Percentiles rank a stretch among this genome's conserved stretches.
These are phyloP conservation scores for Lipomyces kockii DNA, from an alignment of 805 yeast genomes.

Conservation along the genomic window DNA sequence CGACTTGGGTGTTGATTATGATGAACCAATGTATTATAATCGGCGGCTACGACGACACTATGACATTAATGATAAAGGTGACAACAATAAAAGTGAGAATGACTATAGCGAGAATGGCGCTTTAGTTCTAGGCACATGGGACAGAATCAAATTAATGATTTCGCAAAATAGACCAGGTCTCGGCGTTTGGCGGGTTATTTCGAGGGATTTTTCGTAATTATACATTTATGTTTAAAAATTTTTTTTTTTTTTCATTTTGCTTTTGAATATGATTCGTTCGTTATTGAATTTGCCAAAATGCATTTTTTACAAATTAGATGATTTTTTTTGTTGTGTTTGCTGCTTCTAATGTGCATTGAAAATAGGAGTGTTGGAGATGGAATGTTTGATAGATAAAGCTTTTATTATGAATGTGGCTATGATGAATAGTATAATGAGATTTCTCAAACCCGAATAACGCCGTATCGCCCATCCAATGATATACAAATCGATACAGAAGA, in stretches of 20 bases:
- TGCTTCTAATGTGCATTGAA: background rate
- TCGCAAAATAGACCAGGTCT: constrained; percentile 35
- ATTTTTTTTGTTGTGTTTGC: too few relatives aligned
- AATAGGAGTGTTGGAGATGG: background rate
- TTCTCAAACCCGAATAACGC: too few relatives aligned
- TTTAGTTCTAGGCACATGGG: constrained; percentile 14
- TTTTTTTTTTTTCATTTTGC: background rate
- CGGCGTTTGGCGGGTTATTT: constrained; percentile 31
- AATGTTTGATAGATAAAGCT: background rate
- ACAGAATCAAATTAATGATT: background rate
- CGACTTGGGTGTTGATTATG: constrained; percentile 28
- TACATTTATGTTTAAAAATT: too few relatives aligned
- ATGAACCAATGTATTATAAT: constrained; percentile 15
- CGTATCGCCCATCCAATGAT: too few relatives aligned
- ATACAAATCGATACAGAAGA: too few relatives aligned
- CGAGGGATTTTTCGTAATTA: constrained; percentile 3
- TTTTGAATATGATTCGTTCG: background rate
- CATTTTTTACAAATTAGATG: background rate
- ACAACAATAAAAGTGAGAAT: background rate
- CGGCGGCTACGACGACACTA: background rate
- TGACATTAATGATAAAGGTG: background rate
- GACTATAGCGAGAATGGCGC: background rate
- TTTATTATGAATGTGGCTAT: too few relatives aligned
- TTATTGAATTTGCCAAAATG: background rate
- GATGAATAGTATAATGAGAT: too few relatives aligned